These are phyloP conservation scores for Apiospora malaysiana DNA, from an alignment of 2,329 filamentous ascomycete genomes.

Conservation along the genomic window DNA sequence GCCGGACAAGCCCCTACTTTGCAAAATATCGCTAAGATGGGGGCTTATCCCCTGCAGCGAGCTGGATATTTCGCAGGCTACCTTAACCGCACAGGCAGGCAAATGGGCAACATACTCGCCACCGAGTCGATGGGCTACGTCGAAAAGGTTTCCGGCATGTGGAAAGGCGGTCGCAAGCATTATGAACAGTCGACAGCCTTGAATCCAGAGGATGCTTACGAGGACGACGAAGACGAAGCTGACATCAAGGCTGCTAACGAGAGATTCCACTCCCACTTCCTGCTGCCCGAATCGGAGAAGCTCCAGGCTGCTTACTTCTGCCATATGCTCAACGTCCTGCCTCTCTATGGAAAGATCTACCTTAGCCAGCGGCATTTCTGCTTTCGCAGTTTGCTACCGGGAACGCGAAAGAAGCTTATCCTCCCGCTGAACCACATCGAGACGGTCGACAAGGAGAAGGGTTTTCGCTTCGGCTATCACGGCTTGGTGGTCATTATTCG, in stretches of 20 bases:
- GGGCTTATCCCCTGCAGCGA: conserved; percentile 80
- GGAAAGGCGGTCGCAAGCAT: conserved; percentile 88
- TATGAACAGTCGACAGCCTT: conserved; percentile 70
- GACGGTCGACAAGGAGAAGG: conserved; percentile 93
- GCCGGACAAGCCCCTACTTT: conserved; percentile 49
- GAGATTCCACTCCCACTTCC: conserved; percentile 89
- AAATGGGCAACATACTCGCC: conserved; percentile 81
- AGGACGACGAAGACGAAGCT: conserved; percentile 56
- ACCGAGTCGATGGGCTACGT: conserved; percentile 96
- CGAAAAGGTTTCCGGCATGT: conserved; percentile 96
- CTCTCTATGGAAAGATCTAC: conserved; percentile 96
- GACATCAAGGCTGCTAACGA: conserved; percentile 75
- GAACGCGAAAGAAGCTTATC: conserved; percentile 90
- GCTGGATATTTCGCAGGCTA: conserved; percentile 85
- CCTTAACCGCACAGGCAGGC: conserved; percentile 77
- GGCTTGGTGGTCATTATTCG: conserved; percentile 92
- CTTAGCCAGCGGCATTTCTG: conserved; percentile 88
- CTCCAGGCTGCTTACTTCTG: conserved; percentile 90
- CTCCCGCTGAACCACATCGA: conserved; percentile 90
- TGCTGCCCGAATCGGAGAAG: conserved; percentile 81
- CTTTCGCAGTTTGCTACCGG: conserved; percentile 88
- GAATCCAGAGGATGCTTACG: conserved; percentile 59
- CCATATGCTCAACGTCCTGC: conserved; percentile 87
- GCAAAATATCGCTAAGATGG: conserved; percentile 63
- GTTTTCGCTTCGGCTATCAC: conserved; percentile 89